Evolutionary conservation across 768 basidiomycete genomes (phyloP), one percentile per base, ranked within the genome.

Genomic region (Tephrocybe rancida): DNA sequence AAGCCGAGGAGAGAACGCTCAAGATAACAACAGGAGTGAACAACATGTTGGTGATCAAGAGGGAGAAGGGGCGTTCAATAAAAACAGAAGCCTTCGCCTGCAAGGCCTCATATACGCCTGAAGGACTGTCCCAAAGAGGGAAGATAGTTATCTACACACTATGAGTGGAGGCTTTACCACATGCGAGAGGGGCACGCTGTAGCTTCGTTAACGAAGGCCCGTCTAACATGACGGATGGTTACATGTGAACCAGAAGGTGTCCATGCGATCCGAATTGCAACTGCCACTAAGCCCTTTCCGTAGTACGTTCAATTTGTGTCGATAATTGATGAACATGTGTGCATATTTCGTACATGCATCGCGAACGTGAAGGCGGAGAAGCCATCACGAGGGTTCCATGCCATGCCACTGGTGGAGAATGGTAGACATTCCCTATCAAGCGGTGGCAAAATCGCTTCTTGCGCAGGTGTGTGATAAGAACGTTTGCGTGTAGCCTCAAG

Each of bases 11-110:
- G 24, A 59, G 45, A 21, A 53, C 45, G 24, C 56, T 52, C n/a
- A 65, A 43, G 22, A 64, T 29, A 19, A 68, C 38, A 22, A 52
- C 27, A 43, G 43, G 44, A 25, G 24, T 7, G 37, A 59, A 35
- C 27, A 51, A 39, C 60, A 61, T 63, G 53, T 42, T 52, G 35
- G 35, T 16, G 16, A n/a, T n/a, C n/a, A 32, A 7, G 30, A 32
- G 7, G 19, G 11, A 41, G 16, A 16, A 4, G 35, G n/a, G 14
- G 35, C 5, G 35, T 37, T 16, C 35, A 16, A 16, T 8, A 16
- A 16, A 16, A 37, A 8, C 35, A 37, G 16, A 8, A 37, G 7
- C n/a, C n/a, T n/a, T n/a, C n/a, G n/a, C n/a, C n/a, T n/a, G 7
- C 14, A 19, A 21, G n/a, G 5, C 39, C 21, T 21, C 10, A 21